A percentile compares a stretch with the other conserved stretches of the same genome.
phyloP scores from a whole-genome alignment of 768 basidiomycete species.

The Rhizopogon vulgaris region DNA sequence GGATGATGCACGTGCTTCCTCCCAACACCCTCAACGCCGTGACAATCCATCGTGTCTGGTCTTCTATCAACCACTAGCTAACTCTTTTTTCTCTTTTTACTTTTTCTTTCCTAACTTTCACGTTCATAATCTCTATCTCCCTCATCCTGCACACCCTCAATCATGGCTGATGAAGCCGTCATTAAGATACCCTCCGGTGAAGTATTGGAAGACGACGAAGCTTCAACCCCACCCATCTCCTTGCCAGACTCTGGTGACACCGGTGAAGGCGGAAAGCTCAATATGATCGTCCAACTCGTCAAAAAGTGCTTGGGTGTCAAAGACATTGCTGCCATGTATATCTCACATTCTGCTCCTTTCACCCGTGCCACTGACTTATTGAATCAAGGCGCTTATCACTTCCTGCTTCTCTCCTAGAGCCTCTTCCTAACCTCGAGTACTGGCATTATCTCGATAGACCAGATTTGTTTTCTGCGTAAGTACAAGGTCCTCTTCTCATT shows the following conservation, averaged over 20 bases:
- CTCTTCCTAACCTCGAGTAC: conserved; percentile 93
- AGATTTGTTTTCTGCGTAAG: conserved; percentile 87
- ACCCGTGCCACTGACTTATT: conserved; percentile 11
- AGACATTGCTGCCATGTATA: conserved; percentile 90
- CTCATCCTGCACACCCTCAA: background rate
- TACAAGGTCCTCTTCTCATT: conserved; percentile 10
- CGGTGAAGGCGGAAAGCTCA: conserved; percentile 87
- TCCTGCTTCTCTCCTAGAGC: conserved; percentile 89
- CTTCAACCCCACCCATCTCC: conserved; percentile 51
- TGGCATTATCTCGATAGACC: conserved; percentile 92
- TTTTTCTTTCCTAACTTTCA: background rate
- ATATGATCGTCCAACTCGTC: conserved; percentile 88
- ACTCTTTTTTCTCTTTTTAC: conserved; percentile 2
- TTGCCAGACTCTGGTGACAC: conserved; percentile 64
- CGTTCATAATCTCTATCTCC: background rate
- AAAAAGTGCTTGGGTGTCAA: conserved; percentile 92
- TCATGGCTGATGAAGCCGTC: conserved; percentile 16
- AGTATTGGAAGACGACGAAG: conserved; percentile 39
- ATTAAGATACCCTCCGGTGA: conserved; percentile 4
- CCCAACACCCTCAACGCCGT: conserved; percentile 10
- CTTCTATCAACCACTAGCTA: conserved; percentile 1
- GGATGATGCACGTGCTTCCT: conserved; percentile 16
- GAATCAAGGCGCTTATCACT: conserved; percentile 76
- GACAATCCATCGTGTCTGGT: background rate
- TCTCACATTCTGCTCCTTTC: conserved; percentile 11